These are phyloP conservation scores for Psophocarpus tetragonolobus DNA, from an alignment of 306 rosid genomes.

Conservation along the genomic window DNA sequence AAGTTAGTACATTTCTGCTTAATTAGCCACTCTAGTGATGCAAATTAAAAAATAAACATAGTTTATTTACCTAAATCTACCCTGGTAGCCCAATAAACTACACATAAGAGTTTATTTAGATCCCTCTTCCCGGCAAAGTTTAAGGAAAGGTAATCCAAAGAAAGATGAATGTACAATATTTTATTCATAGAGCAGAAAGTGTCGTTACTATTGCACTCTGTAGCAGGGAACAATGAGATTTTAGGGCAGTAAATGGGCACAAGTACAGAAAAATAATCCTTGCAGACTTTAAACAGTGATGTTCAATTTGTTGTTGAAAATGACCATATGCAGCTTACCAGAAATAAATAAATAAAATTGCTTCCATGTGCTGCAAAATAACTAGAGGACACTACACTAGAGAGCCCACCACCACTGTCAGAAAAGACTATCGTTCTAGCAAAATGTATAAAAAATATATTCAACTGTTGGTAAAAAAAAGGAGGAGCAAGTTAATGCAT, in stretches of 20 bases:
- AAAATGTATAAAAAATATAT: neutral
- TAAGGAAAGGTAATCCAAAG: slow-evolving; percentile 19
- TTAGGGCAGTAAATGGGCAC: slow-evolving; percentile 18
- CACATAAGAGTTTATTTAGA: slow-evolving; percentile 15
- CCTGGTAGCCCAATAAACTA: slow-evolving; percentile 20
- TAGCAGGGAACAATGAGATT: slow-evolving; percentile 32
- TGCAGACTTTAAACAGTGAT: slow-evolving; percentile 15
- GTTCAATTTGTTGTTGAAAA: slow-evolving; percentile 31
- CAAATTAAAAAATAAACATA: slow-evolving; percentile 10
- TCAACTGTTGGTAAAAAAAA: neutral
- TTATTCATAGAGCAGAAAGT: slow-evolving; percentile 34
- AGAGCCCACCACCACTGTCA: slow-evolving; percentile 1
- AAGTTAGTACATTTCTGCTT: slow-evolving; percentile 7
- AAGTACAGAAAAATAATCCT: slow-evolving; percentile 31
- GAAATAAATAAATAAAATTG: neutral
- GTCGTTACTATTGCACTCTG: slow-evolving; percentile 24
- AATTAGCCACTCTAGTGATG: slow-evolving; percentile 17
- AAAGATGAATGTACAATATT: slow-evolving; percentile 26
- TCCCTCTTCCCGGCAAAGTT: slow-evolving; percentile 43
- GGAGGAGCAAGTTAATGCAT: neutral
- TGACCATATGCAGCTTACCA: slow-evolving; percentile 19
- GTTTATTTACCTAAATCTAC: slow-evolving; percentile 14
- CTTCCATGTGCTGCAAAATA: slow-evolving; percentile 33
- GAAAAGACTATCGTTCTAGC: neutral
- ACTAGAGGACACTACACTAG: neutral